Percentiles rank a stretch among this genome's conserved stretches.
phyloP scores from a whole-genome alignment of 2,329 filamentous ascomycete genomes.

The Saccharata proteae region DNA sequence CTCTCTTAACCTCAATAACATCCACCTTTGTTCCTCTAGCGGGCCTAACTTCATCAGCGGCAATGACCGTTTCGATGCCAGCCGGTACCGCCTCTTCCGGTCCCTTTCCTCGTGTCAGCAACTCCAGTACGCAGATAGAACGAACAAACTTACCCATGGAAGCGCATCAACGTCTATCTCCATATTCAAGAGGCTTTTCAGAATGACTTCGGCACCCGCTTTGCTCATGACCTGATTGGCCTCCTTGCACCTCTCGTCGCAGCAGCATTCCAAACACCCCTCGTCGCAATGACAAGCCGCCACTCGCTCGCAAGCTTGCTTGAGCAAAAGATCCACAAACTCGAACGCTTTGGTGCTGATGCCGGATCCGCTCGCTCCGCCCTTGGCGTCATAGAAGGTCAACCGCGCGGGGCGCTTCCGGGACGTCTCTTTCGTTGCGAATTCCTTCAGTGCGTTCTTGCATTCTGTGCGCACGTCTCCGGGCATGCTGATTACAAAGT shows the following conservation, averaged over 20 bases:
- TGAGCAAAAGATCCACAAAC: constrained; percentile 68
- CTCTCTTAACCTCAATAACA: constrained; percentile 20
- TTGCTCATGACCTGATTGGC: constrained; percentile 91
- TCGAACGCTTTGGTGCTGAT: constrained; percentile 92
- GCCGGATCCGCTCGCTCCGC: constrained; percentile 68
- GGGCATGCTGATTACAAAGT: constrained; percentile 79
- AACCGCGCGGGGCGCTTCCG: constrained; percentile 78
- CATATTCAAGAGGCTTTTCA: constrained; percentile 61
- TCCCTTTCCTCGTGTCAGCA: too few species aligned
- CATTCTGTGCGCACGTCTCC: constrained; percentile 92
- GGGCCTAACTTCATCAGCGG: constrained; percentile 53
- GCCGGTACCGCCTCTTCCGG: constrained; percentile 55
- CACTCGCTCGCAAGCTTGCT: constrained; percentile 64
- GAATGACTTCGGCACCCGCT: constrained; percentile 68
- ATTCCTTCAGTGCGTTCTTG: constrained; percentile 80
- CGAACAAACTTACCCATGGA: too few species aligned
- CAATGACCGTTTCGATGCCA: constrained; percentile 71
- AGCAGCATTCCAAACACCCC: constrained; percentile 85
- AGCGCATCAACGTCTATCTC: constrained; percentile 74
- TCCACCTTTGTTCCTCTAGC: constrained; percentile 27
- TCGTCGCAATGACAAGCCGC: constrained; percentile 63
- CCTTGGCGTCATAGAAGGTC: constrained; percentile 92
- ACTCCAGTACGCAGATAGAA: too few species aligned
- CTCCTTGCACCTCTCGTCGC: constrained; percentile 71
- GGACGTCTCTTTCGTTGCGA: constrained; percentile 54